Evolutionary conservation across 1,284 basidiomycete species (phyloP), one percentile per base, ranked within the genome.

Genomic region (Malassezia restricta): DNA sequence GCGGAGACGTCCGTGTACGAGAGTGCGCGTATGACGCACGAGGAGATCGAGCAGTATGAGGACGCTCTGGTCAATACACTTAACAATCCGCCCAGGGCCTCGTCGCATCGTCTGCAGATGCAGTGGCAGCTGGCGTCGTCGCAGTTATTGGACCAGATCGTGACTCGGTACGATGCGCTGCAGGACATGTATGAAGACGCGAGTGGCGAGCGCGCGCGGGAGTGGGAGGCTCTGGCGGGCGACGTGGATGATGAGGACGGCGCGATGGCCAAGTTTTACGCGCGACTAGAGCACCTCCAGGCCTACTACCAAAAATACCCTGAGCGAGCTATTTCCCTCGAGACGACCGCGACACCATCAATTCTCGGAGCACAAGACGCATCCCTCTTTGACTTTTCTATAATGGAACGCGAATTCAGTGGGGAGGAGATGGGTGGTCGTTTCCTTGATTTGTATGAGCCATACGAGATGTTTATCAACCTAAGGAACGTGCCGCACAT

Each of bases 241-340:
- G 24, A 38, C 6, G 56, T 41, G 20, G 33, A 32, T 28, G 27
- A 27, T 8, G 47, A 52, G 28, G 58, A 59, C 31, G 64, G 64
- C 28, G 43, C 58, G 8, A 60, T 71, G 8, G 47, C 43, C 38
- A 64, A 68, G 43, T 99, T 98, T 78, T 98, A 99, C 77, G 77
- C 82, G 68, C 83, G 92, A 74, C 83, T 98, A 76, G 83, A 82
- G 70, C 87, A 85, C 79, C 83, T 98, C 74, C 87, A 90, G 77
- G 89, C 92, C 69, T 89, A 95, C 79, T 85, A 96, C 79, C 80
- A 81, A 74, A 89, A 87, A 78, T 94, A 96, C 79, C 89, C 88
- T 75, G 82, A 71, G 82, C 40, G 47, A 8, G 53, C 53, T 7
- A 49, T 55, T 12, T 41, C 44, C 17, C 40, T 50, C 58, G 59